Percentiles rank a stretch among this genome's conserved stretches.
These are phyloP conservation scores for Triangularia setosa DNA, from an alignment of 2,329 filamentous ascomycete species.

Conservation along the genomic window DNA sequence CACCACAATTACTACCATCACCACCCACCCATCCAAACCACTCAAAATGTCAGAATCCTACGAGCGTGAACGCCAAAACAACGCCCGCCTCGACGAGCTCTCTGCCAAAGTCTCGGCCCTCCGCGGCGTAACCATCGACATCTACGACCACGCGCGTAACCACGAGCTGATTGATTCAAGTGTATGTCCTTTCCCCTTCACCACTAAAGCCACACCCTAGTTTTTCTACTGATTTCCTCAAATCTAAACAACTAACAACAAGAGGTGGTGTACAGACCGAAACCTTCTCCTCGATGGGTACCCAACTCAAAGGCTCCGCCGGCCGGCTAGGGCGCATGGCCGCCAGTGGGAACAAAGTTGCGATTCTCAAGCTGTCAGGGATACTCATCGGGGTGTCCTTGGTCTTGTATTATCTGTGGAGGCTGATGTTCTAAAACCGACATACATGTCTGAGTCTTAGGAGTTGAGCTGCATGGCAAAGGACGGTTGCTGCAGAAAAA, in stretches of 20 bases:
- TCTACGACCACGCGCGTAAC: conserved; percentile 90
- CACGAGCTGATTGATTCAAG: conserved; percentile 86
- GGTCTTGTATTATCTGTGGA: conserved; percentile 68
- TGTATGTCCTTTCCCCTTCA: conserved; percentile 44
- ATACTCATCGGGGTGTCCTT: conserved; percentile 73
- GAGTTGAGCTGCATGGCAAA: neutral
- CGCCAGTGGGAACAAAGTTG: conserved; percentile 81
- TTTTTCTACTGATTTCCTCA: no score
- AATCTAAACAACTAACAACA: no score
- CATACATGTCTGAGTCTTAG: neutral
- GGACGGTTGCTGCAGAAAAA: neutral
- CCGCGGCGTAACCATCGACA: conserved; percentile 91
- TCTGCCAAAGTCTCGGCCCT: conserved; percentile 87
- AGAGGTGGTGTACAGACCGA: conserved; percentile 57
- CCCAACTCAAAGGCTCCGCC: conserved; percentile 79
- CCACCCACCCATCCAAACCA: conserved; percentile 1
- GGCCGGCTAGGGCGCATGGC: conserved; percentile 85
- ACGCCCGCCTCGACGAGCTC: conserved; percentile 87
- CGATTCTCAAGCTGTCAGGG: conserved; percentile 82
- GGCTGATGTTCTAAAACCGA: conserved; percentile 52
- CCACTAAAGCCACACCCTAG: no score
- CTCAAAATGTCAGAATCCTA: conserved; percentile 69
- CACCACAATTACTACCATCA: neutral
- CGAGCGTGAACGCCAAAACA: conserved; percentile 86
- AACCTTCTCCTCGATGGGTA: conserved; percentile 84